These are phyloP conservation scores for Russula vinacea DNA, from an alignment of 768 basidiomycete genomes.

Conservation along the genomic window DNA sequence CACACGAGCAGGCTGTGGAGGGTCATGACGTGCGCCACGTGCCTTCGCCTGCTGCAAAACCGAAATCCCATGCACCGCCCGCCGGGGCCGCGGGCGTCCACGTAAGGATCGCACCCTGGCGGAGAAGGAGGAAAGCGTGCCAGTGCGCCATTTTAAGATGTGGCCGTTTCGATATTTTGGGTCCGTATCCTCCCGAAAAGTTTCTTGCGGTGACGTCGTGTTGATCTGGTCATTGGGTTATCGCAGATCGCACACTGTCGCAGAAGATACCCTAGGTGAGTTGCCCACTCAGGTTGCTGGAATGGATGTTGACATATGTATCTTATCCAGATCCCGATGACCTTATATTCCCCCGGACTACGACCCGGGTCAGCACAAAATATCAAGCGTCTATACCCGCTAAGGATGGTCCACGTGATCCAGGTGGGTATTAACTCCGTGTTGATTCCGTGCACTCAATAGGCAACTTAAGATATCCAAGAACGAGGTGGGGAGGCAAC, in stretches of 20 bases:
- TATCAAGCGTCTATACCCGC: slow-evolving; percentile 67
- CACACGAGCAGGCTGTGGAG: slow-evolving; percentile 83
- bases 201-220: slow-evolving; percentile 2
- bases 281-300: slow-evolving; percentile 10
- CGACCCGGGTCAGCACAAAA: slow-evolving; percentile 85
- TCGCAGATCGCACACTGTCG: slow-evolving; percentile 78
- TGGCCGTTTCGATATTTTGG: slow-evolving; percentile 98
- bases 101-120: slow-evolving; percentile 70
- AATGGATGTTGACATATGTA: slow-evolving; percentile 16
- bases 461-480: slow-evolving; percentile 36
- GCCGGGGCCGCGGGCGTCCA: slow-evolving; percentile 72
- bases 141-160: slow-evolving; percentile 83
- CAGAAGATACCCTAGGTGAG: slow-evolving; percentile 86
- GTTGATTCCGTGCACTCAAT: not conserved
- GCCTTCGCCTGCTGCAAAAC: slow-evolving; percentile 47
- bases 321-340: slow-evolving; percentile 80
- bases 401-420: slow-evolving; percentile 35
- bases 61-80: slow-evolving; percentile 70
- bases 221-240: slow-evolving; percentile 23
- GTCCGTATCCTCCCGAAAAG: slow-evolving; percentile 44
- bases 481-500: slow-evolving; percentile 72
- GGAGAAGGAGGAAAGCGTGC: slow-evolving; percentile 72
- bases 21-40: slow-evolving; percentile 62
- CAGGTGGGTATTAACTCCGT: slow-evolving; percentile 26
- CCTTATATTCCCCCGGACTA: slow-evolving; percentile 90